Percentiles rank a stretch among this genome's conserved stretches.
Evolutionary conservation across 345 rosid species (phyloP).

Genomic region (Arabis alpina): DNA sequence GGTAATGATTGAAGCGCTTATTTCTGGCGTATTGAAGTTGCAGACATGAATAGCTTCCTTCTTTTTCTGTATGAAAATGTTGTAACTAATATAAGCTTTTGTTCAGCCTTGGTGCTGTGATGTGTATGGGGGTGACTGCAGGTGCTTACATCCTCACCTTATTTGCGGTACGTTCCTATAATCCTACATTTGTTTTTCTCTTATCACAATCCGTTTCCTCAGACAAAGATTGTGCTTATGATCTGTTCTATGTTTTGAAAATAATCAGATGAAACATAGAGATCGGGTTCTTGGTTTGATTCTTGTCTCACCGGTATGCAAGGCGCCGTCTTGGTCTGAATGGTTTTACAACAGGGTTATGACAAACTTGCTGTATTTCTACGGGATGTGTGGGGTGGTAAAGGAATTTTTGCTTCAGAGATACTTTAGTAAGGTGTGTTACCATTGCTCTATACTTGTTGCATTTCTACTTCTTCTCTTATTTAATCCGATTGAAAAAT

Average conservation of each 20-base stretch:
- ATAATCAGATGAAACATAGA: constrained; percentile 83
- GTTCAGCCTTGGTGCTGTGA: constrained; percentile 82
- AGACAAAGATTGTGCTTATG: constrained; percentile 4
- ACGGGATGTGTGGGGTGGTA: constrained; percentile 86
- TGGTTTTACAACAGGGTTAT: constrained; percentile 89
- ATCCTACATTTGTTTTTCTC: constrained; percentile 14
- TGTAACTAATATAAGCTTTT: constrained; percentile 29
- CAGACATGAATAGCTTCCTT: background rate
- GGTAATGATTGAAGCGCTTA: constrained; percentile 49
- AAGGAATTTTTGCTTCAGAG: constrained; percentile 84
- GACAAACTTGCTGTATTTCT: constrained; percentile 78
- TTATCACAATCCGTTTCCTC: constrained; percentile 4
- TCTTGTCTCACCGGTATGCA: constrained; percentile 91
- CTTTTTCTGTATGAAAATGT: background rate
- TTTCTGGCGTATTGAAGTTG: constrained; percentile 25
- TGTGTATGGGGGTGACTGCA: constrained; percentile 97
- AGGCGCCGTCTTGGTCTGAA: constrained; percentile 92
- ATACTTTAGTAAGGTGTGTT: constrained; percentile 87
- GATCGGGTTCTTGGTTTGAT: constrained; percentile 88
- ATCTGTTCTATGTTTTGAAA: constrained; percentile 27
- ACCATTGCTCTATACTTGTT: background rate
- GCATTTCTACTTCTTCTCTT: constrained; percentile 12
- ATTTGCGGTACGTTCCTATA: constrained; percentile 66
- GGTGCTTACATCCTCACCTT: constrained; percentile 91
- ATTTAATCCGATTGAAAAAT: background rate